Percentiles rank a stretch among this genome's conserved stretches.
phyloP scores from a whole-genome alignment of 1,284 basidiomycete species.

The Takashimella koratensis region DNA sequence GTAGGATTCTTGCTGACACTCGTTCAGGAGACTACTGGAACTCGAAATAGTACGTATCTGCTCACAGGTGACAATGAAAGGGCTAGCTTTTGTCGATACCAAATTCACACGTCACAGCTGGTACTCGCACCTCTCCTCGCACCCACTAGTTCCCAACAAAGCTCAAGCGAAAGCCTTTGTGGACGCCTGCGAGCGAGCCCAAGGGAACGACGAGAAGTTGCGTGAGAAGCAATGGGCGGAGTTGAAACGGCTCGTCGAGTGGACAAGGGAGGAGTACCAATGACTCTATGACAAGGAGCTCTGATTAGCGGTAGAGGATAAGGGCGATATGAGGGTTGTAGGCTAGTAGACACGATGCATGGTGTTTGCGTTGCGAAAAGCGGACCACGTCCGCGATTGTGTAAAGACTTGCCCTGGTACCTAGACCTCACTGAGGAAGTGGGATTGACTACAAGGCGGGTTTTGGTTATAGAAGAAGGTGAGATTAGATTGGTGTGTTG shows the following conservation, averaged over 20 bases:
- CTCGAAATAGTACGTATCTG: slow-evolving; percentile 42
- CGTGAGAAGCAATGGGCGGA: slow-evolving; percentile 42
- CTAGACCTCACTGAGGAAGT: too few species aligned
- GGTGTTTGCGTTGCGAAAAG: too few species aligned
- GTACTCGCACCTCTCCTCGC: slow-evolving; percentile 30
- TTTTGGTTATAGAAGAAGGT: too few species aligned
- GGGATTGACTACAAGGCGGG: too few species aligned
- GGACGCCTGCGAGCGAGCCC: slow-evolving; percentile 33
- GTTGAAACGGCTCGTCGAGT: slow-evolving; percentile 37
- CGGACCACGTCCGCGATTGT: too few species aligned
- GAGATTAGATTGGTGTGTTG: too few species aligned
- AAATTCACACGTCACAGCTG: slow-evolving; percentile 25
- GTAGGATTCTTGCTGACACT: neutral
- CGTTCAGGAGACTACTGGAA: slow-evolving; percentile 47
- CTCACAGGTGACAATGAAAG: too few species aligned
- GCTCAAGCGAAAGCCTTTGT: slow-evolving; percentile 38
- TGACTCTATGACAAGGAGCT: neutral
- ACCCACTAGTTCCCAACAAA: slow-evolving; percentile 29
- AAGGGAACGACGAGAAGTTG: slow-evolving; percentile 13
- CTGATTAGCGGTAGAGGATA: too few species aligned
- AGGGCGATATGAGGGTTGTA: too few species aligned
- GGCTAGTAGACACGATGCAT: too few species aligned
- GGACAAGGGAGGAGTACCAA: slow-evolving; percentile 37
- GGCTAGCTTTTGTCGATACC: neutral
- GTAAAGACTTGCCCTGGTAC: too few species aligned